Percentiles rank a stretch among this genome's conserved stretches.
Conservation (phyloP, 2,329 filamentous ascomycete genomes). For the Calonectria pauciramosa region DNA sequence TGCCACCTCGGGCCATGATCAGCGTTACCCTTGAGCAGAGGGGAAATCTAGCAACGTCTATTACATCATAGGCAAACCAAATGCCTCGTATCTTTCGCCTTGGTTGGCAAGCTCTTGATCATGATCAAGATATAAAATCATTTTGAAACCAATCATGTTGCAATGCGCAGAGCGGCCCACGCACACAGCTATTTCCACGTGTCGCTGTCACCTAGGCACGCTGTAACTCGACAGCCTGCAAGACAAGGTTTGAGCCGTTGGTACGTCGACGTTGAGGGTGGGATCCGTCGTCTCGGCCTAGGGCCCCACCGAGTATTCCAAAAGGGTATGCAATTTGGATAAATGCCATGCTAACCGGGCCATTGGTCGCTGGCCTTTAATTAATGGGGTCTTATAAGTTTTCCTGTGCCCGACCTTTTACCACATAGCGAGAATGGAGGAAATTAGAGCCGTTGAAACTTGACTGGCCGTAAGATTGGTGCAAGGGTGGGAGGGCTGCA, state of each 20-base stretch:
- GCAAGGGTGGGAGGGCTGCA: constrained; percentile 1
- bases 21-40: constrained; percentile 16
- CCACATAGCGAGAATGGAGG: background rate
- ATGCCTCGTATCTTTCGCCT: constrained; percentile 9
- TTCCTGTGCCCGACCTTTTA: background rate
- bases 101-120: background rate
- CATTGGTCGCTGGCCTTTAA: background rate
- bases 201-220: background rate
- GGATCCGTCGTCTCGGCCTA: constrained; percentile 4
- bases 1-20: constrained; percentile 38
- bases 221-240: constrained; percentile 25
- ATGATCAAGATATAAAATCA: background rate
- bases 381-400: background rate
- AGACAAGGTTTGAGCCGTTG: constrained; percentile 26
- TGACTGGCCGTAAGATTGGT: background rate
- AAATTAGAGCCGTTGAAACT: constrained; percentile 11
- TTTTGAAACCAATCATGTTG: background rate
- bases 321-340: constrained; percentile 30
- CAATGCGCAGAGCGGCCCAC: background rate
- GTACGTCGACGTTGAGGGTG: constrained; percentile 13
- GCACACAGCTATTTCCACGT: background rate
- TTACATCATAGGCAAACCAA: constrained; percentile 14
- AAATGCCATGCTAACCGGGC: constrained; percentile 15
- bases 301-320: background rate
- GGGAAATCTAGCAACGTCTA: constrained; percentile 18